A percentile compares a stretch with the other conserved stretches of the same genome.
Conservation (phyloP, 2,329 filamentous ascomycete species). For the Botrytis squamosa region DNA sequence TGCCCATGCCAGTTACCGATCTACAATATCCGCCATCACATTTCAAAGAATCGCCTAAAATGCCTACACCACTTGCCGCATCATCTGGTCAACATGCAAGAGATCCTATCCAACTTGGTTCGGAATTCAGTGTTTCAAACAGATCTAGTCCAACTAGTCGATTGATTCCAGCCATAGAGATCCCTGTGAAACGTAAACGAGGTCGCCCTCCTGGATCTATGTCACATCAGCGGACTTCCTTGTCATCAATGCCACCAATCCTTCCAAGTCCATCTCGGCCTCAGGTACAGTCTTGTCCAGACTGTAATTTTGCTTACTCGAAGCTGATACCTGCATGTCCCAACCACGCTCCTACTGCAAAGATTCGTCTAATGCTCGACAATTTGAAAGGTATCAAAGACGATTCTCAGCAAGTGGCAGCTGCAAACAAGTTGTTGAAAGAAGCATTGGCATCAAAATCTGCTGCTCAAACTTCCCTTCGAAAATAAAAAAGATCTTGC, state of each 20-base stretch:
- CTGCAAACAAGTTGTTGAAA: background rate
- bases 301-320: background rate
- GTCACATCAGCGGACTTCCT: background rate
- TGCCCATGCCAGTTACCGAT: background rate
- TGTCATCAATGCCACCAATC: background rate
- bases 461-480: background rate
- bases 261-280: background rate
- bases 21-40: background rate
- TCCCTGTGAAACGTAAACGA: constrained; percentile 3
- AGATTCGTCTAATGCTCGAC: constrained; percentile 13
- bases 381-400: constrained; percentile 7
- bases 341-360: background rate
- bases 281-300: background rate
- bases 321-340: constrained; percentile 2
- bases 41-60: no score
- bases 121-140: background rate
- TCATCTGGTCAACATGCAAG: background rate
- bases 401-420: background rate
- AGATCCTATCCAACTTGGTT: background rate
- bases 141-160: background rate
- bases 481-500: background rate
- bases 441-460: constrained; percentile 1
- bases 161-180: background rate
- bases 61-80: background rate
- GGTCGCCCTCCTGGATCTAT: constrained; percentile 3